Base-by-base conservation (phyloP, 2,329 filamentous ascomycete species). In the Aspergillus brasiliensis region DNA sequence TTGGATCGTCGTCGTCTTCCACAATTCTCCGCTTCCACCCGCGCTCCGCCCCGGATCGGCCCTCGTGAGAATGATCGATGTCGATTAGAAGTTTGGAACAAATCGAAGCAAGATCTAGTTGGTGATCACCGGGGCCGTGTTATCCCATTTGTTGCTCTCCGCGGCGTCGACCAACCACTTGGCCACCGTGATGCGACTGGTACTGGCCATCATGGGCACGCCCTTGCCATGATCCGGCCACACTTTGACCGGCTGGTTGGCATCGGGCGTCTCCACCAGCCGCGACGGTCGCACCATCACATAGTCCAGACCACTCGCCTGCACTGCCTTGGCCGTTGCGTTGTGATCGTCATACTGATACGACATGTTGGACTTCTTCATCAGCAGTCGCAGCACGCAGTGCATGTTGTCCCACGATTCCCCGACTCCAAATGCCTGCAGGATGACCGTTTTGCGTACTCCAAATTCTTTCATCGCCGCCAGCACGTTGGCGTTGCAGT, bases 371-470 rank as follows among this genome's bases (percentile, higher is more conserved):
- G 75, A 79, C 44, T 80, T 70, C 31, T 69, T 74, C 65, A 86
- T 79, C n/a, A 84, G 60, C 34, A 77, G 57, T 15, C 77, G 75
- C 63, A 84, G 65, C 1, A 79, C 69, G 34, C 73, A 77, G 47
- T 77, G 70, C 59, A 84, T 66, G 54, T 78, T 77, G 0, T 59
- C 28, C 68, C 74, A 81, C 3, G 82, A 84, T 27, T 75, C 69
- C 0, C 79, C 82, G 0, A 80, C 77, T 8, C 84, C 84, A 60
- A 82, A 79, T 0, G 81, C 78, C 11, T 80, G 82, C 71, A 86
- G 78, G 51, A 83, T 73, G 28, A 85, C 75, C 2, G 84, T 65
- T 54, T 82, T 83, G 7, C 49, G 62, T 51, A 75, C 71, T 0
- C 68, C 68, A 51, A 72, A 71, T 17, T 72, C 68, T 53, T 76